A percentile compares a stretch with the other conserved stretches of the same genome.
These are phyloP conservation scores for Blastosporella zonata DNA, from an alignment of 1,284 basidiomycete species.

Conservation along the genomic window DNA sequence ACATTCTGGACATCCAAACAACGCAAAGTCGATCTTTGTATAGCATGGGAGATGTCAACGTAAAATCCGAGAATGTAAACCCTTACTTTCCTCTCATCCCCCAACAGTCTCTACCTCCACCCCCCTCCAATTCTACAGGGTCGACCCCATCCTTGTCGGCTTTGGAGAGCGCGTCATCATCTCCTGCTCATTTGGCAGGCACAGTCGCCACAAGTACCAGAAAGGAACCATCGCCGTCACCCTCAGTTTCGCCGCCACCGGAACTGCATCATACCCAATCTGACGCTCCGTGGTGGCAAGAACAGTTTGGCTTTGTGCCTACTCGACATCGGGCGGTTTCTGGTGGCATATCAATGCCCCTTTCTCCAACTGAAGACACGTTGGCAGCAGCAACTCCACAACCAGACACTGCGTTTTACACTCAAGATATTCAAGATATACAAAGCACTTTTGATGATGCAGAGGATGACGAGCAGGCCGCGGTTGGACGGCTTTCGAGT, in stretches of 20 bases:
- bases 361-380: slow-evolving; percentile 11
- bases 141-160: slow-evolving; percentile 22
- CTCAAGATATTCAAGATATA: slow-evolving; percentile 15
- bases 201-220: not conserved
- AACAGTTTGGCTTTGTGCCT: not conserved
- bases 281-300: not conserved
- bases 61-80: slow-evolving; percentile 27
- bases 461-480: slow-evolving; percentile 63
- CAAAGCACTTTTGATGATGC: slow-evolving; percentile 35
- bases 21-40: slow-evolving; percentile 9
- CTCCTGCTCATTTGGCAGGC: not conserved
- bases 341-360: slow-evolving; percentile 2
- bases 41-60: slow-evolving; percentile 8
- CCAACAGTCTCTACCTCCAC: slow-evolving; percentile 16
- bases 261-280: not conserved
- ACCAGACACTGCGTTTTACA: not conserved
- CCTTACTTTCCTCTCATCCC: slow-evolving; percentile 40
- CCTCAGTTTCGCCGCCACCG: not conserved
- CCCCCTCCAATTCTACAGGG: slow-evolving; percentile 24
- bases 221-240: not conserved
- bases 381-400: slow-evolving; percentile 2
- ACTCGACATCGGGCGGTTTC: slow-evolving; percentile 1
- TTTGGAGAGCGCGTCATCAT: not conserved
- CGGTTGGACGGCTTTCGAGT: slow-evolving; percentile 85
- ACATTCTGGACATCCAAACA: not conserved